Conservation (phyloP, 2,329 filamentous ascomycete genomes). For the Pezicula carpinea region DNA sequence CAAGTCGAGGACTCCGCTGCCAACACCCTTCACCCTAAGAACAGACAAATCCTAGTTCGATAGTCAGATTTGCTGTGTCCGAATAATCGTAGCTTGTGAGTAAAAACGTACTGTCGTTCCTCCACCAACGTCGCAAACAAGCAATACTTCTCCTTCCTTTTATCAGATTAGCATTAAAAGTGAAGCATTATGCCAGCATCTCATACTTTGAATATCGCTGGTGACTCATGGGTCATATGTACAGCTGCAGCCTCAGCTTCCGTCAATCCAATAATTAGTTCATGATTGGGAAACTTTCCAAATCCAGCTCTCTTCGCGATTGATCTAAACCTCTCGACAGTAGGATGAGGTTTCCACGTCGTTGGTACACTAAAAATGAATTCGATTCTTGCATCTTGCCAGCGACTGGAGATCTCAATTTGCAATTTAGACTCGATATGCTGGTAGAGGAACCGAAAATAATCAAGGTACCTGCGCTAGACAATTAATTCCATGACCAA, state of each 20-base stretch:
- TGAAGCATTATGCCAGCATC: too few relatives aligned
- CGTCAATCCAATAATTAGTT: conserved; percentile 40
- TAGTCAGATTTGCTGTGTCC: conserved; percentile 13
- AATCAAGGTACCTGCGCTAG: conserved; percentile 25
- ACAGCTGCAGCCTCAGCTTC: conserved; percentile 51
- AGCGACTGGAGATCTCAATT: conserved; percentile 16
- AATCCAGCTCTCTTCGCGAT: conserved; percentile 29
- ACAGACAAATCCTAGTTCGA: conserved; percentile 35
- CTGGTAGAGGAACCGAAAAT: conserved; percentile 28
- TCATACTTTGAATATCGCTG: conserved; percentile 10
- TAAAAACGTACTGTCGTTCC: conserved; percentile 32
- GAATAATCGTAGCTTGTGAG: not conserved
- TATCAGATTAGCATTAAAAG: not conserved
- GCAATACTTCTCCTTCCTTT: conserved; percentile 33
- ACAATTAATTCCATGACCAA: too few relatives aligned
- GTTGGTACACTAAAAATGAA: conserved; percentile 38
- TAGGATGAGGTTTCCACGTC: conserved; percentile 33
- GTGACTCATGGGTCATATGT: conserved; percentile 35
- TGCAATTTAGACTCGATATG: conserved; percentile 26
- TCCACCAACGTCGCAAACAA: conserved; percentile 47
- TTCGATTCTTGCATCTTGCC: conserved; percentile 27
- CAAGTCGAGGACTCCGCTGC: conserved; percentile 23
- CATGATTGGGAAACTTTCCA: conserved; percentile 28
- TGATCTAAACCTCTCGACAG: conserved; percentile 30
- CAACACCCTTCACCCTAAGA: conserved; percentile 28